phyloP scores from a whole-genome alignment of 345 rosid genomes.

The Populus simonii region DNA sequence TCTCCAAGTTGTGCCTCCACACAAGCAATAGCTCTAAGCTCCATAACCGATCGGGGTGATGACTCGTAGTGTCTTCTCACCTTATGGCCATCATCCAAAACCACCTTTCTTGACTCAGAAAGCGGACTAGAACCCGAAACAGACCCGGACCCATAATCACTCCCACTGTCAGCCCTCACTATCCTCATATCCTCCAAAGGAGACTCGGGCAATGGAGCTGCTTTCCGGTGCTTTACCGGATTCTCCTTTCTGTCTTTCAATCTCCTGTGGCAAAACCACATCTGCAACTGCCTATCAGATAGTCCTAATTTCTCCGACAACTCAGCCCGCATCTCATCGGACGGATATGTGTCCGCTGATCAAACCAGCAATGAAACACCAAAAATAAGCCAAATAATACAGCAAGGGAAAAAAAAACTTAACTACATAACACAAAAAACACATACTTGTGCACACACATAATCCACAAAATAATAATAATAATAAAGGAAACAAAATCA shows the following conservation, averaged over 20 bases:
- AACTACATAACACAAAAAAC: not conserved
- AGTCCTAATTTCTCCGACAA: conserved; percentile 81
- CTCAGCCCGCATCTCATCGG: conserved; percentile 67
- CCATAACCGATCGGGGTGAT: conserved; percentile 58
- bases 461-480: not conserved
- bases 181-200: conserved; percentile 43
- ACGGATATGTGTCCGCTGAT: conserved; percentile 82
- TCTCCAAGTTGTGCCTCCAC: conserved; percentile 97
- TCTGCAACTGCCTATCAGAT: conserved; percentile 95
- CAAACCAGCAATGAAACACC: conserved; percentile 20
- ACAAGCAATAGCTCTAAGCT: conserved; percentile 82
- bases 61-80: conserved; percentile 61
- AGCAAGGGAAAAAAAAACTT: not conserved
- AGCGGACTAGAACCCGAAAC: conserved; percentile 75
- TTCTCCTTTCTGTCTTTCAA: conserved; percentile 82
- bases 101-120: conserved; percentile 23
- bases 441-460: not conserved
- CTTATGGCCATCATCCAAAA: conserved; percentile 41
- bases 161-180: conserved; percentile 42
- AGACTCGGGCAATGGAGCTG: conserved; percentile 36
- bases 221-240: conserved; percentile 42
- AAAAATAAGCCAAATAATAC: conserved; percentile 6
- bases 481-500: not conserved
- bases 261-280: conserved; percentile 99
- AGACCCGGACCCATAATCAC: conserved; percentile 69